Percentiles rank a stretch among this genome's conserved stretches.
Conservation (phyloP, 306 rosid genomes). For the Citrullus colocynthis region DNA sequence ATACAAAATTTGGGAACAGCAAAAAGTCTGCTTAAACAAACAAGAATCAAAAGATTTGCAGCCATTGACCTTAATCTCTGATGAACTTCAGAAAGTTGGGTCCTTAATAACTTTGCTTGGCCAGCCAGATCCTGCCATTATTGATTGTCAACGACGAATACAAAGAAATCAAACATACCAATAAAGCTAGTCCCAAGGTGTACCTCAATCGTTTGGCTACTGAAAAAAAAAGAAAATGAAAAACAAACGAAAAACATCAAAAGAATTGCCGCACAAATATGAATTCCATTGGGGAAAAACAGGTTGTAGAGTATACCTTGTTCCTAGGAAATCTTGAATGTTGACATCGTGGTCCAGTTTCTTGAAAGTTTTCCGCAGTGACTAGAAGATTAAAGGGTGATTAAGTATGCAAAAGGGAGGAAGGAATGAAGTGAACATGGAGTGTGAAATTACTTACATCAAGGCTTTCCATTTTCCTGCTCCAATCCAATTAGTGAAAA, state of each 20-base stretch:
- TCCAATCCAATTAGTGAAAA: slow-evolving; percentile 15
- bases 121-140: slow-evolving; percentile 42
- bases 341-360: slow-evolving; percentile 77
- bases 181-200: slow-evolving; percentile 4
- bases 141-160: neutral
- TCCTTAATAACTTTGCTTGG: slow-evolving; percentile 34
- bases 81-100: slow-evolving; percentile 43
- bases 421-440: neutral
- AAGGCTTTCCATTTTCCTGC: slow-evolving; percentile 81
- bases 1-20: slow-evolving; percentile 8
- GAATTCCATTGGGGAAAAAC: neutral
- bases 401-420: neutral
- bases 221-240: slow-evolving; percentile 23
- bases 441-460: slow-evolving; percentile 44
- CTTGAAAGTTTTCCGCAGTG: slow-evolving; percentile 65
- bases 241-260: neutral
- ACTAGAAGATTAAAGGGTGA: slow-evolving; percentile 42
- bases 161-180: neutral
- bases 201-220: slow-evolving; percentile 74
- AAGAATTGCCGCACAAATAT: neutral
- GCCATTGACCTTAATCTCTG: slow-evolving; percentile 56
- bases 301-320: slow-evolving; percentile 28
- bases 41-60: neutral
- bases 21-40: neutral
- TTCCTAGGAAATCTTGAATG: slow-evolving; percentile 51